Evolutionary conservation across 345 rosid genomes (phyloP).

Genomic region (Moricandia arvensis): DNA sequence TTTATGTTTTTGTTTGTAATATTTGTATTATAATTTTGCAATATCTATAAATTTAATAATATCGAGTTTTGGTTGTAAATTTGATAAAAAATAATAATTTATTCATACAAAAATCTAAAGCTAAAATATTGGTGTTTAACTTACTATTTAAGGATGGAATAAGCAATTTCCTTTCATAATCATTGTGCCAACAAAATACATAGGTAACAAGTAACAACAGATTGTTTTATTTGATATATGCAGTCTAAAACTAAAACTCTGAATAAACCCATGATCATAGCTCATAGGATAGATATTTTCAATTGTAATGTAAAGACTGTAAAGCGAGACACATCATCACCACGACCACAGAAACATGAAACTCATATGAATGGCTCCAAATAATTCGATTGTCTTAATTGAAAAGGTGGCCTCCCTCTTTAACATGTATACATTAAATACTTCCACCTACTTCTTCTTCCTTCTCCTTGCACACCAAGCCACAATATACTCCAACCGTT

Average conservation of each 20-base stretch:
- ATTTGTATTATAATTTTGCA: too few relatives aligned
- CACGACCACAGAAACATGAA: constrained; percentile 33
- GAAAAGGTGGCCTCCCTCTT: constrained; percentile 18
- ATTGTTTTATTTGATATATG: neutral
- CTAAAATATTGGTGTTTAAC: too few relatives aligned
- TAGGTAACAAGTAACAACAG: neutral
- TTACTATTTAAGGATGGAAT: neutral
- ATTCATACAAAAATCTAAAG: too few relatives aligned
- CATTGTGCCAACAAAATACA: neutral
- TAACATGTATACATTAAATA: constrained; percentile 21
- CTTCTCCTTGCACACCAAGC: constrained; percentile 31
- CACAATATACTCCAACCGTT: constrained; percentile 24
- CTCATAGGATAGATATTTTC: constrained; percentile 23
- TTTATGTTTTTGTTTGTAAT: too few relatives aligned
- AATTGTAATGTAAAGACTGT: neutral
- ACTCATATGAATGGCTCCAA: constrained; percentile 39
- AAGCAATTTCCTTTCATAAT: neutral
- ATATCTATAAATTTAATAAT: too few relatives aligned
- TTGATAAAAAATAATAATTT: too few relatives aligned
- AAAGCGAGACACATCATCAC: constrained; percentile 30
- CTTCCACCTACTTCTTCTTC: constrained; percentile 22
- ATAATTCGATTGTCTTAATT: constrained; percentile 24
- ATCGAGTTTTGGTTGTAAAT: too few relatives aligned
- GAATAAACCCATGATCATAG: constrained; percentile 1
- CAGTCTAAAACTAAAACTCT: neutral